Evolutionary conservation across 129 eudicot genomes (phyloP), one percentile per base, ranked within the genome.

Genomic region (Centrapalus pauciflorus): DNA sequence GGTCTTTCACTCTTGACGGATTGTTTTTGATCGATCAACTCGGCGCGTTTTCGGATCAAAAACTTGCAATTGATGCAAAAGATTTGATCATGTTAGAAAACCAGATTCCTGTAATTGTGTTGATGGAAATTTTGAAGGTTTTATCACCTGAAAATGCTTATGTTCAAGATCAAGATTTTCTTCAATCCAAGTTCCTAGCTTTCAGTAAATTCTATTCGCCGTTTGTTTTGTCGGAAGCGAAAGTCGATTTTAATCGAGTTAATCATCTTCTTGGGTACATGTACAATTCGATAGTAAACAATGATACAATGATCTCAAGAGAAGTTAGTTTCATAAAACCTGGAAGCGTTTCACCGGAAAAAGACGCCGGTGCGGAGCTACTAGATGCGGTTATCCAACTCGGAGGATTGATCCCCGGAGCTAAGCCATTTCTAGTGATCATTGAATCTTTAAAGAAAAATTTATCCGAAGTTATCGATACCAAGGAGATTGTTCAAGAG

Each of bases 41-140:
- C 14, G 32, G 10, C 38, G 32, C 40, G 24, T 70, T 45, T 59
- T 68, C 13, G 3, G 35, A 7, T 46, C 48, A 13, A 51, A n/a
- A 14, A 0, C 29, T 17, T 19, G 38, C 33, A 7, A 46, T 64
- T 4, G 41, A 49, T 14, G 60, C 62, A 16, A 56, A 56, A 25
- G 82, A 76, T 55, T n/a, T 81, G 10, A 10, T 81, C 48, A 81
- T 76, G 82, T 51, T 81, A 19, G 85, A 81, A 74, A 81, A 76
- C 59, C 85, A 81, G 65, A 55, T 81, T 40, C 85, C 85, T 0
- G 7, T 60, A n/a, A 52, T 72, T 14, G 70, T 67, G 28, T 46
- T 76, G 20, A 55, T 60, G 55, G 65, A 71, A 64, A 77, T 81
- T n/a, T n/a, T n/a, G n/a, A n/a, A n/a, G n/a, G n/a, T n/a, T n/a